Base-by-base conservation (phyloP, 768 basidiomycete species). In the Infundibulicybe gibba region DNA sequence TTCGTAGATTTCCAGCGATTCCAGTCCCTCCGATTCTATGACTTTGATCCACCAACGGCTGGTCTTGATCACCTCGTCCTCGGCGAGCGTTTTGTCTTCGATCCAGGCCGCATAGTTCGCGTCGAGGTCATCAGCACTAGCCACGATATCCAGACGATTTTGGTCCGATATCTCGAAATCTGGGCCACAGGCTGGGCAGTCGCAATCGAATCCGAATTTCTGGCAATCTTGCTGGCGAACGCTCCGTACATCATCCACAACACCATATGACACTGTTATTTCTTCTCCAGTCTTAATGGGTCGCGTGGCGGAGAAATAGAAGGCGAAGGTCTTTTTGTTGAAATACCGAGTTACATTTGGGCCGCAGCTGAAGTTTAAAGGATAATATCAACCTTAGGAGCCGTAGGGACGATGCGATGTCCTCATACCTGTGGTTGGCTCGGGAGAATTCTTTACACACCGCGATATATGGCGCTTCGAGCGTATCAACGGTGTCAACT, bases 351-450 rank as follows among this genome's bases (percentile, higher is more conserved):
- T 49, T 0, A 60, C 55, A 34, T 66, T 68, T 20, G 66, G 59
- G 14, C 61, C 54, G 47, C 68, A 67, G 43, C 67, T 69, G 8
- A 8, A 25, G 25, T 3, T 25, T 25, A 3, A 25, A 40, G 15
- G 34, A 17, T 16, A n/a, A 33, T 19, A 19, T 2, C 32, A 32
- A 12, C 32, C 15, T 39, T 9, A 25, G 13, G 12, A 6, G n/a
- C 13, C 8, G 6, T 20, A 11, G 17, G 40, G n/a, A 44, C 11
- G 9, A 14, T n/a, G 8, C 25, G 13, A 41, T n/a, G 40, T 40
- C 47, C 11, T 16, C 45, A 16, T 47, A 66, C 69, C 69, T 69
- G 44, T 70, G 69, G 39, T 70, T 72, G 37, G 69, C 54, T 16
- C 68, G 63, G n/a, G 66, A 65, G 41, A 65, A 55, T 6, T 53